Base-by-base conservation (phyloP, 2,329 filamentous ascomycete species). In the Ophiostoma australiae region DNA sequence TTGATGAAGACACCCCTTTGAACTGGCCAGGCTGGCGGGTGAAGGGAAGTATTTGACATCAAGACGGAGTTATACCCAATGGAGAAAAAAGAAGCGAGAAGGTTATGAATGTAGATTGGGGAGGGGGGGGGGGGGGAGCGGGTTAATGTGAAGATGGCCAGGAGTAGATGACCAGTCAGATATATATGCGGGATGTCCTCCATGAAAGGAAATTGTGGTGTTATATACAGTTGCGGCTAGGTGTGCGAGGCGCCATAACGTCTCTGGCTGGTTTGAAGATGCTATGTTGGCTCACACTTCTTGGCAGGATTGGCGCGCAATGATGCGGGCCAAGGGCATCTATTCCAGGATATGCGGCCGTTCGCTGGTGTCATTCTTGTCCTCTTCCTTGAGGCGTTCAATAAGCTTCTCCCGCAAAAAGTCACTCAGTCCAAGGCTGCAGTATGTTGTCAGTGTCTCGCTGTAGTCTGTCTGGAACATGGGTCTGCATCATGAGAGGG, bases 401-500 rank as follows among this genome's bases (percentile, higher is more conserved):
- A 87, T 76, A 69, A 89, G 77, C 76, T 86, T 89, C 39, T 77
- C 82, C 71, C 82, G 80, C 69, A 89, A 75, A 75, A 84, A 89
- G 31, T 85, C 82, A 69, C 84, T 86, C 61, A 88, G 76, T 2
- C 85, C 84, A 44, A 88, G 79, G 70, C 85, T 86, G 71, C 8
- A 27, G n/a, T n/a, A 39, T 15, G 27, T 3, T 7, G 20, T 73
- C 13, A 69, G 71, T 78, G 75, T 78, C 77, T 31, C 75, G 72
- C 65, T 44, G 31, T 15, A 13, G 75, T 78, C 77, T 31, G 75
- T 71, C 65, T 41, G 27, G 15, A 11, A 27, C 31, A 20, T 33
- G 31, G n/a, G 27, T 31, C 27, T 3, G 27, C 27, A 31, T n/a
- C 27, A 31, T 31, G 27, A 3, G 27, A 31, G 27, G 3, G 27